Conservation (phyloP, 106 monocot genomes). For the Apostasia shenzhenica region DNA sequence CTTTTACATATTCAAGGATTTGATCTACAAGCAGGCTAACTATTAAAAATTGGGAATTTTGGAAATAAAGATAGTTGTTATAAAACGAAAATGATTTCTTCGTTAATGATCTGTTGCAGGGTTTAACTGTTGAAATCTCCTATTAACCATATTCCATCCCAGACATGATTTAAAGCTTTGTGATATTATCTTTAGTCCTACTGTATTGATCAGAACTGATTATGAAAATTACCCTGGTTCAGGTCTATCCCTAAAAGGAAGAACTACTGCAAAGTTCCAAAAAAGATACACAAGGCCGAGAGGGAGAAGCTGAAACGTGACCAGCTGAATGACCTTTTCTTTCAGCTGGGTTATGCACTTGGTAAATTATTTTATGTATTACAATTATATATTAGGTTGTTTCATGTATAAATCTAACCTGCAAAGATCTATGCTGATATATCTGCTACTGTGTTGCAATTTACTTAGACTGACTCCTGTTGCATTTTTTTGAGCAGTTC, state of each 20-base stretch:
- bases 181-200: background rate
- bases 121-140: no score
- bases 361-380: constrained; percentile 27
- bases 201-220: background rate
- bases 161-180: background rate
- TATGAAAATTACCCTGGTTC: constrained; percentile 4
- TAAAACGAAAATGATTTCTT: no score
- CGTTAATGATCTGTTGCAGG: no score
- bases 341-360: constrained; percentile 49
- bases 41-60: no score
- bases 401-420: no score
- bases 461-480: no score
- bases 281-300: constrained; percentile 83
- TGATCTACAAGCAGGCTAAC: no score
- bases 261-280: constrained; percentile 42
- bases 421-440: no score
- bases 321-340: constrained; percentile 71
- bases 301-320: constrained; percentile 87
- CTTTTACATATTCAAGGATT: no score
- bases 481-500: background rate
- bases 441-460: no score
- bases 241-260: constrained; percentile 47
- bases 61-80: no score
- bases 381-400: no score
- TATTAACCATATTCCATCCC: background rate